Percentiles rank a stretch among this genome's conserved stretches.
Conservation (phyloP, 2,329 filamentous ascomycete genomes). For the Fusarium anthophilum region DNA sequence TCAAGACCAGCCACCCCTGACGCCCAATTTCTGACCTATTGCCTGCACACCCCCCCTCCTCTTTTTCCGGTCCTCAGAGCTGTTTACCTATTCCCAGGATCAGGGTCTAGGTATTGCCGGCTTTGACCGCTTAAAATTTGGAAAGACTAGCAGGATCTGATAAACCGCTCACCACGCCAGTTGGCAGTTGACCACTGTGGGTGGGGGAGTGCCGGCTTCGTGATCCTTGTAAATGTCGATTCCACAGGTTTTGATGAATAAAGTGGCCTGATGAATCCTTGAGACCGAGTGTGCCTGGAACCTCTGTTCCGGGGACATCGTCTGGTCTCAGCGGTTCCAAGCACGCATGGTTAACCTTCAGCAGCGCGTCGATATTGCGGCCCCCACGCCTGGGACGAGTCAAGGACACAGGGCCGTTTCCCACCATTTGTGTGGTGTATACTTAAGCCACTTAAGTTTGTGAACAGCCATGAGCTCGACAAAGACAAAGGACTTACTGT, state of each 20-base stretch:
- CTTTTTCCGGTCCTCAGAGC: slow-evolving; percentile 24
- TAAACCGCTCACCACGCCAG: slow-evolving; percentile 26
- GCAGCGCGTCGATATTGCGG: neutral
- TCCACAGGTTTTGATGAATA: neutral
- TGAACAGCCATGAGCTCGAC: neutral
- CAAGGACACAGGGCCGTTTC: neutral
- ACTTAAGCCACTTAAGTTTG: neutral
- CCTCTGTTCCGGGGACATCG: neutral
- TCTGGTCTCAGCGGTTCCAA: neutral
- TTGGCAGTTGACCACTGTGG: neutral
- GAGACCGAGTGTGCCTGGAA: neutral
- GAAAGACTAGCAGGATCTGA: slow-evolving; percentile 23
- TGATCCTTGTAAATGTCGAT: neutral
- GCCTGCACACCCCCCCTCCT: slow-evolving; percentile 8
- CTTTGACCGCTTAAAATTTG: slow-evolving; percentile 9
- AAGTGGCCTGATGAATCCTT: slow-evolving; percentile 2
- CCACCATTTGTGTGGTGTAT: neutral
- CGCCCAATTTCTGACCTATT: neutral
- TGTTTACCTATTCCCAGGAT: neutral
- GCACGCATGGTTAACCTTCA: neutral
- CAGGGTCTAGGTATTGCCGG: neutral
- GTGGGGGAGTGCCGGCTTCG: neutral
- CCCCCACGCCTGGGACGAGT: neutral
- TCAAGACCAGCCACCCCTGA: slow-evolving; percentile 11
- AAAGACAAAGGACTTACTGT: neutral